Percentiles rank a stretch among this genome's conserved stretches.
These are phyloP conservation scores for Suillus discolor DNA, from an alignment of 768 basidiomycete species.

Conservation along the genomic window DNA sequence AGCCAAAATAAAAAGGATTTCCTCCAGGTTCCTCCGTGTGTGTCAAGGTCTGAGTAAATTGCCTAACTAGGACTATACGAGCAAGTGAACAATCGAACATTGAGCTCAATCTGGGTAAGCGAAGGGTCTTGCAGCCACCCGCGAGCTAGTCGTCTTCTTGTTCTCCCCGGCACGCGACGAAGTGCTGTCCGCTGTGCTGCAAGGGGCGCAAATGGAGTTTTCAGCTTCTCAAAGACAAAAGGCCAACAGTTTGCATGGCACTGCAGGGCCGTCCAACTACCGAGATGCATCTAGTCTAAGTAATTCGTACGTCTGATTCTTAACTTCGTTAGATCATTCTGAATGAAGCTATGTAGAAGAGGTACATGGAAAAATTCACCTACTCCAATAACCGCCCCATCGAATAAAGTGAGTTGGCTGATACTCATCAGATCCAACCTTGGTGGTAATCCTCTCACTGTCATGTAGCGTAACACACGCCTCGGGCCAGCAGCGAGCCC, in stretches of 20 bases:
- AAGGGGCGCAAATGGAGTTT: not conserved
- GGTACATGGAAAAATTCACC: conserved; percentile 22
- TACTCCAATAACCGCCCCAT: conserved; percentile 25
- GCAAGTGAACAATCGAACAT: conserved; percentile 5
- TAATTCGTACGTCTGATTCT: conserved; percentile 16
- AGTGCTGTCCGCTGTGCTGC: not conserved
- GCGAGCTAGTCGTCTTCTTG: conserved; percentile 2
- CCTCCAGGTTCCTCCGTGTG: not conserved
- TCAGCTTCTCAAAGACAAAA: conserved; percentile 14
- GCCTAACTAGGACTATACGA: conserved; percentile 1
- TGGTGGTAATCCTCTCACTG: not conserved
- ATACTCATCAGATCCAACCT: conserved; percentile 10
- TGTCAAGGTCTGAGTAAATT: not conserved
- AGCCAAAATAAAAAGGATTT: not conserved
- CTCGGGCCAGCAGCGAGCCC: not conserved
- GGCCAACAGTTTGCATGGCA: conserved; percentile 15
- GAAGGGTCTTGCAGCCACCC: conserved; percentile 3
- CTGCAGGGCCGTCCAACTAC: conserved; percentile 20
- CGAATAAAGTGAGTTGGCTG: conserved; percentile 12
- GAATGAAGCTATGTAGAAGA: conserved; percentile 7
- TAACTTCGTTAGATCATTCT: conserved; percentile 11
- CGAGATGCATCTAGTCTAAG: conserved; percentile 31
- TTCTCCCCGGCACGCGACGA: not conserved
- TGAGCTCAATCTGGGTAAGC: conserved; percentile 4
- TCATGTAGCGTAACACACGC: not conserved